phyloP scores from a whole-genome alignment of 192 early-diverging fungal species.

The Diversispora eburnea region DNA sequence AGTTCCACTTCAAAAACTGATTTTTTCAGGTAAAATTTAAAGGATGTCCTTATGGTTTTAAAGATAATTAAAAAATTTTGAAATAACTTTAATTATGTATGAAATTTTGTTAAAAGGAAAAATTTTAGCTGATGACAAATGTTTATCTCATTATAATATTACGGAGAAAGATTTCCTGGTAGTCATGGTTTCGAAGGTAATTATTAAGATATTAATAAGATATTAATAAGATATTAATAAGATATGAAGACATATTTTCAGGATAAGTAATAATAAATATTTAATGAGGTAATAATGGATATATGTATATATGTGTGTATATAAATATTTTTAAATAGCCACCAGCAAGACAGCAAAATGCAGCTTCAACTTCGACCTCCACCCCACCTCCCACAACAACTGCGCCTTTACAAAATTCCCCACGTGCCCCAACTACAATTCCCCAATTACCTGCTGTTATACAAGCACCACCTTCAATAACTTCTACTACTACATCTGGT shows the following conservation, averaged over 20 bases:
- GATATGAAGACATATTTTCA: too few species aligned
- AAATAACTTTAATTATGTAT: not conserved
- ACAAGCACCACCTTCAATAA: slow-evolving; percentile 8
- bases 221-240: slow-evolving; percentile 31
- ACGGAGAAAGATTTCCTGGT: slow-evolving; percentile 93
- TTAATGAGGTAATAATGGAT: too few species aligned
- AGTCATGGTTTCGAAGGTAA: slow-evolving; percentile 89
- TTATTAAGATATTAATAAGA: slow-evolving; percentile 31
- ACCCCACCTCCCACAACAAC: slow-evolving; percentile 40
- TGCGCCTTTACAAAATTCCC: slow-evolving; percentile 41
- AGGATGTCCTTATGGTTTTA: not conserved
- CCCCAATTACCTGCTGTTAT: slow-evolving; percentile 37
- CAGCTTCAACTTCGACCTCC: slow-evolving; percentile 32
- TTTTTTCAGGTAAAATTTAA: slow-evolving; percentile 67
- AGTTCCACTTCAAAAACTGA: slow-evolving; percentile 77
- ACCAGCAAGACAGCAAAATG: slow-evolving; percentile 8
- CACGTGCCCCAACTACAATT: slow-evolving; percentile 26
- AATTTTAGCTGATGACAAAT: slow-evolving; percentile 76
- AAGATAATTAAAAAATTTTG: not conserved
- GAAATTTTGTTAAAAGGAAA: slow-evolving; percentile 60
- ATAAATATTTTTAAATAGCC: slow-evolving; percentile 32
- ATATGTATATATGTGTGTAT: not conserved
- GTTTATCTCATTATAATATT: slow-evolving; percentile 72
- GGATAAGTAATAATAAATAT: too few species aligned
- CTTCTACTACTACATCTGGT: not conserved